Evolutionary conservation across 2,329 filamentous ascomycete genomes (phyloP).

Genomic region (Colletotrichum sp.): DNA sequence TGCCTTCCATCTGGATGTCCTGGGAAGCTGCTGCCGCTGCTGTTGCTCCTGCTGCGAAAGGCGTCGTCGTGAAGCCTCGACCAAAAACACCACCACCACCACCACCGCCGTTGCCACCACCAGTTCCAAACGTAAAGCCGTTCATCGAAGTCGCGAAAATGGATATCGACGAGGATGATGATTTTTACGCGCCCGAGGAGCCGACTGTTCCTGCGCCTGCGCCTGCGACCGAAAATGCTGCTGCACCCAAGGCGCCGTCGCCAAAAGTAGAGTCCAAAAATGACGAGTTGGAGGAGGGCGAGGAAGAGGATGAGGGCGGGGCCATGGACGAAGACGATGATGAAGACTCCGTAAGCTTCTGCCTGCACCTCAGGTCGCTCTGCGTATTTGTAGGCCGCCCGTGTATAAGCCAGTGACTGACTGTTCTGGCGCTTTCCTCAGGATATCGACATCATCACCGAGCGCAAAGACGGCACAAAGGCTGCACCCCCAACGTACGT

Average conservation of each 20-base stretch:
- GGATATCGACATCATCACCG: slow-evolving; percentile 74
- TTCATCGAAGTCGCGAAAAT: slow-evolving; percentile 41
- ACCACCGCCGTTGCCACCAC: background rate
- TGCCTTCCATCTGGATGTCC: background rate
- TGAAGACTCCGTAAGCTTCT: slow-evolving; percentile 47
- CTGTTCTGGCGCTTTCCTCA: slow-evolving; percentile 29
- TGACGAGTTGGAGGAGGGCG: slow-evolving; percentile 67
- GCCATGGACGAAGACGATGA: slow-evolving; percentile 67
- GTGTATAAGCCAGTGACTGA: background rate
- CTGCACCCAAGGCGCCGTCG: slow-evolving; percentile 2
- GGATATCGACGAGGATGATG: slow-evolving; percentile 73
- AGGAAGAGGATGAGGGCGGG: slow-evolving; percentile 67
- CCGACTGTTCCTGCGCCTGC: slow-evolving; percentile 36
- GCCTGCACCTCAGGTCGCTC: background rate
- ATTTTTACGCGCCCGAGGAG: slow-evolving; percentile 70
- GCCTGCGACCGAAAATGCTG: background rate
- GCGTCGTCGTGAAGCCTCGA: background rate
- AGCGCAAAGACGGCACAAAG: slow-evolving; percentile 69
- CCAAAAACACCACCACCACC: background rate
- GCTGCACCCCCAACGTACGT: slow-evolving; percentile 64
- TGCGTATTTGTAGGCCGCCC: background rate
- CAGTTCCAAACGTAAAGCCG: background rate
- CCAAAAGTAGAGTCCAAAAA: slow-evolving; percentile 33
- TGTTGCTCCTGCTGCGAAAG: background rate
- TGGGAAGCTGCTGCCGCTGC: background rate